Evolutionary conservation across 2,329 filamentous ascomycete species (phyloP).

Genomic region (Trichoderma sp.): DNA sequence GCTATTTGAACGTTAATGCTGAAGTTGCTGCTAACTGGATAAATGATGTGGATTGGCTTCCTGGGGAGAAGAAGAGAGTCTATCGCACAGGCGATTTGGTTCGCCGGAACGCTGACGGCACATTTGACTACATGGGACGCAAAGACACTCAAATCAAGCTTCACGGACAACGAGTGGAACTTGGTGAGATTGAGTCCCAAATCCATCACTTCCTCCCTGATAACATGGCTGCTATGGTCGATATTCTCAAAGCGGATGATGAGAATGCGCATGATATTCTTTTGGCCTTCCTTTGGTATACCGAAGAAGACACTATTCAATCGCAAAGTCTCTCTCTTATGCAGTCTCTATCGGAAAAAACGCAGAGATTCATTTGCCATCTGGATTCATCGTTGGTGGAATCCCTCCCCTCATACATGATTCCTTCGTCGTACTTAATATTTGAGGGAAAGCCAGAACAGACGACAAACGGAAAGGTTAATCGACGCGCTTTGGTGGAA

Average conservation of each 20-base stretch:
- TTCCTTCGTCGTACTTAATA: constrained; percentile 22
- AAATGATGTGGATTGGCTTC: constrained; percentile 4
- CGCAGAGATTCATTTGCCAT: constrained; percentile 13
- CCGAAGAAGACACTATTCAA: neutral
- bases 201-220: neutral
- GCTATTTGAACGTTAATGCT: constrained; percentile 18
- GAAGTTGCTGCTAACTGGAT: constrained; percentile 16
- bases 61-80: neutral
- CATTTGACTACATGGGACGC: constrained; percentile 13
- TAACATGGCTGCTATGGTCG: constrained; percentile 1
- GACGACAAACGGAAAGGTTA: constrained; percentile 21
- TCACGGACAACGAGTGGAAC: constrained; percentile 10
- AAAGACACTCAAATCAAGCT: constrained; percentile 16
- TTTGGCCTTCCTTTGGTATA: neutral
- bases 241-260: constrained; percentile 10
- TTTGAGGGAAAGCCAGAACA: constrained; percentile 22
- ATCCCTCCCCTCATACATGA: constrained; percentile 23
- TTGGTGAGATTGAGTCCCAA: constrained; percentile 18
- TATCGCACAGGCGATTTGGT: constrained; percentile 12
- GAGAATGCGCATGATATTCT: neutral
- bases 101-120: neutral
- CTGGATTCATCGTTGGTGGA: constrained; percentile 6
- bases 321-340: constrained; percentile 7
- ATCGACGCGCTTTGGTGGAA: neutral
- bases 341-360: neutral